Evolutionary conservation across 345 rosid genomes (phyloP), one percentile per base, ranked within the genome.

Genomic region (Kernera saxatilis): DNA sequence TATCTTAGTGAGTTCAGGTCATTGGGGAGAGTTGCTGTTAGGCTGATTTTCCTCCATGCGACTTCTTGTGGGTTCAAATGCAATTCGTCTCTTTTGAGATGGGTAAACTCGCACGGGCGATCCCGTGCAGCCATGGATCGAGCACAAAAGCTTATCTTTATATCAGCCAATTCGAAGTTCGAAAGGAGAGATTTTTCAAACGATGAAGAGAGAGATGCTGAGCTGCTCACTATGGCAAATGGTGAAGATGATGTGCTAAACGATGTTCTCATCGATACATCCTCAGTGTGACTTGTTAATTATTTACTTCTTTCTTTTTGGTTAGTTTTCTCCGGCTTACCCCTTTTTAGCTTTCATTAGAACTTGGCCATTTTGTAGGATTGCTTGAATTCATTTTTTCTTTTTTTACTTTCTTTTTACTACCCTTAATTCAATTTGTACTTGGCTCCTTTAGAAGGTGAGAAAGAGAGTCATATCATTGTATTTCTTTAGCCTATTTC

Each of bases 21-120:
- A 11, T 69, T 95, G 17, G 98, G 98, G 33, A 92, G 86, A 81
- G 98, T 95, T 60, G 99, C 99, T 21, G 99, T 88, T 63, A 88
- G 99, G 82, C 87, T 95, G 41, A 95, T 95, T 48, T 95, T 95
- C 73, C 98, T 93, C 33, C 96, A 87, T 23, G 99, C 96, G 0
- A 88, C 97, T 58, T 87, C 97, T 18, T 83, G 96, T 59, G 96
- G 94, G 7, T 92, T 88, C 87, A 90, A 88, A 82, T 88, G 97
- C 88, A 87, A 86, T 21, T 85, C 89, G 66, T 87, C 98, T 73
- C 79, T 88, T 69, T 70, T 88, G 78, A 85, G 85, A 84, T 90
- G 97, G 97, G 83, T 84, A 2, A 81, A 84, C 46, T 73, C 87
- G 11, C 88, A 86, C 15, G 90, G 95, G 0, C 80, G 84, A 58